Conservation (phyloP, 331 rosid genomes). For the Telfairia occidentalis region DNA sequence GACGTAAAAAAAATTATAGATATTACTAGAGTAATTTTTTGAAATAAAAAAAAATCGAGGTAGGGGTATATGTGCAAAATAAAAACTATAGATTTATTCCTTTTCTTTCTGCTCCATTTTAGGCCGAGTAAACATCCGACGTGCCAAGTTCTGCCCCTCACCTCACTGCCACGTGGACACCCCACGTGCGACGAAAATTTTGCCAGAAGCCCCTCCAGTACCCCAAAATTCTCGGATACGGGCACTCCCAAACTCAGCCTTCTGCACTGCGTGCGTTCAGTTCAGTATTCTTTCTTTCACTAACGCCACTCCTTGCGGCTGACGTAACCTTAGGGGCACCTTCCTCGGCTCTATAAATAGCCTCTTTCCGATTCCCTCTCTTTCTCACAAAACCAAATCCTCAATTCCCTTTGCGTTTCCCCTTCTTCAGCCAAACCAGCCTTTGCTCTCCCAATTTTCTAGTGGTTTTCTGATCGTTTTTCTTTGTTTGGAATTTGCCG, state of each 20-base stretch:
- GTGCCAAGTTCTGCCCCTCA: background rate
- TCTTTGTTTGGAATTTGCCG: background rate
- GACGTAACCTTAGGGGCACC: background rate
- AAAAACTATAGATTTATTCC: background rate
- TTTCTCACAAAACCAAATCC: background rate
- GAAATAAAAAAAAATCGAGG: background rate
- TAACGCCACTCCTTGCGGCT: background rate
- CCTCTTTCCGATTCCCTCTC: background rate
- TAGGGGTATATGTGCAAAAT: background rate
- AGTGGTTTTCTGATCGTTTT: background rate
- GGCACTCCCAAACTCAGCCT: background rate
- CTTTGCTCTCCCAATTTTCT: background rate
- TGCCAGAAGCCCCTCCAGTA: background rate
- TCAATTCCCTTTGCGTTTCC: background rate
- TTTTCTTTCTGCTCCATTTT: background rate
- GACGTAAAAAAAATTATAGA: too few relatives aligned
- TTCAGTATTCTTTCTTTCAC: background rate
- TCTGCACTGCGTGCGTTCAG: background rate
- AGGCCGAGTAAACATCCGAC: background rate
- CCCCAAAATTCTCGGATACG: too few relatives aligned
- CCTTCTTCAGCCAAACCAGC: background rate
- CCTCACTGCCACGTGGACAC: constrained; percentile 1
- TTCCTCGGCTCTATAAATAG: background rate
- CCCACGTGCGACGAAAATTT: background rate
- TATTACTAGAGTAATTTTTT: background rate